Evolutionary conservation across 2,329 filamentous ascomycete genomes (phyloP), one percentile per base, ranked within the genome.

Genomic region (Penicillium sclerotigenum): DNA sequence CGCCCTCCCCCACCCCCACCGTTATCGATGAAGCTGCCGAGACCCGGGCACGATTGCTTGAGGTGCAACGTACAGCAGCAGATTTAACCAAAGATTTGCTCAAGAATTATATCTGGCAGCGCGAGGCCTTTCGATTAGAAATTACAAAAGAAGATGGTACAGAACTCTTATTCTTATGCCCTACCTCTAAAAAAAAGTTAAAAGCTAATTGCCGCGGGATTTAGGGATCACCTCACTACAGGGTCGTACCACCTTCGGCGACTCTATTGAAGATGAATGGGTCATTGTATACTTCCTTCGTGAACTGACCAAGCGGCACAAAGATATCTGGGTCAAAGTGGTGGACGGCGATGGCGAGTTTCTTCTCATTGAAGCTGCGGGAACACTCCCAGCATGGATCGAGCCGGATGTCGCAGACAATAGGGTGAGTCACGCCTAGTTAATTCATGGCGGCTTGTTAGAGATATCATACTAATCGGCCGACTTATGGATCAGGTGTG

Each of bases 221-320:
- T 29, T 61, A 80, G 79, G 77, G 3, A 69, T 73, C 47, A 80
- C 77, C 64, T 86, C 87, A 60, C 81, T 99, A 6, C 83, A 85
- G 60, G 93, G 93, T 20, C 79, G 81, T 49, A 94, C 91, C 0
- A 89, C 93, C 70, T 97, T 91, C 67, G 92, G 93, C 9, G 95
- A 99, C 73, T 94, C 91, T 0, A 87, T 97, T 4, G 93, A 96
- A 68, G 94, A 99, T 66, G 95, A 99, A 77, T 99, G 94, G 95
- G 83, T 97, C 6, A 87, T 97, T 57, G 92, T 97, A 20, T 96
- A 92, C 75, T 77, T 97, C 5, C 79, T 99, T 29, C 85, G 89
- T 42, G 88, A 96, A 74, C 77, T 97, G 64, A 92, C 87, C 64
- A 88, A 81, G 64, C 80, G 82, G 36, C 89, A 89, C 65, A 79